These are phyloP conservation scores for Rehmannia glutinosa DNA, from an alignment of 257 asterid genomes.

Conservation along the genomic window DNA sequence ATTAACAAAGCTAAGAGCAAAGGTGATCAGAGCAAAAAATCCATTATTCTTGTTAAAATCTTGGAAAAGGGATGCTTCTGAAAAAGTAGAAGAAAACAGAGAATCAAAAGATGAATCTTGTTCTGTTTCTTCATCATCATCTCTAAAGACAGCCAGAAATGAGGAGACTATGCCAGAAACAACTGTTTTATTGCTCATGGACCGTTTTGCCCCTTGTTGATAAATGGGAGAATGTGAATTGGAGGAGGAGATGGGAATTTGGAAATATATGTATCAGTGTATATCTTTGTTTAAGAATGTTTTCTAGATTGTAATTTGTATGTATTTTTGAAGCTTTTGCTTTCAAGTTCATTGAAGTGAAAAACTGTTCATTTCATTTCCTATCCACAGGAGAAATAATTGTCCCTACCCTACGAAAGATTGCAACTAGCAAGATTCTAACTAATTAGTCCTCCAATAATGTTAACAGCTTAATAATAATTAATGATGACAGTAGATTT, in stretches of 20 bases:
- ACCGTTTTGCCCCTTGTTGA: slow-evolving; percentile 71
- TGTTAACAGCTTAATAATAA: neutral
- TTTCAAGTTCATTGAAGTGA: slow-evolving; percentile 3
- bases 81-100: slow-evolving; percentile 24
- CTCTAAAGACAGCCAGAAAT: neutral
- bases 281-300: slow-evolving; percentile 17
- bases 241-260: neutral
- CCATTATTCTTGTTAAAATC: slow-evolving; percentile 30
- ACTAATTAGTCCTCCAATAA: too few relatives aligned
- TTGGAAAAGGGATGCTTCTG: slow-evolving; percentile 19
- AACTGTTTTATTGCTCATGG: slow-evolving; percentile 57
- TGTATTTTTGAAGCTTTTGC: neutral
- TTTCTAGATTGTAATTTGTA: neutral
- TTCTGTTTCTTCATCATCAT: too few relatives aligned
- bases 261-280: neutral
- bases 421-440: too few relatives aligned
- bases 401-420: too few relatives aligned
- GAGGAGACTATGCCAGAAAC: slow-evolving; percentile 50
- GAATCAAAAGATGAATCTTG: neutral
- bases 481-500: neutral
- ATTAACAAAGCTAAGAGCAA: slow-evolving; percentile 46
- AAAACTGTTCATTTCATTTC: too few relatives aligned
- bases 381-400: too few relatives aligned
- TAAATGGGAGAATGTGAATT: slow-evolving; percentile 1
- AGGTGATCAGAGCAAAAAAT: slow-evolving; percentile 39